Conservation (phyloP, 2,329 filamentous ascomycete species). For the Aspergillus sp. region DNA sequence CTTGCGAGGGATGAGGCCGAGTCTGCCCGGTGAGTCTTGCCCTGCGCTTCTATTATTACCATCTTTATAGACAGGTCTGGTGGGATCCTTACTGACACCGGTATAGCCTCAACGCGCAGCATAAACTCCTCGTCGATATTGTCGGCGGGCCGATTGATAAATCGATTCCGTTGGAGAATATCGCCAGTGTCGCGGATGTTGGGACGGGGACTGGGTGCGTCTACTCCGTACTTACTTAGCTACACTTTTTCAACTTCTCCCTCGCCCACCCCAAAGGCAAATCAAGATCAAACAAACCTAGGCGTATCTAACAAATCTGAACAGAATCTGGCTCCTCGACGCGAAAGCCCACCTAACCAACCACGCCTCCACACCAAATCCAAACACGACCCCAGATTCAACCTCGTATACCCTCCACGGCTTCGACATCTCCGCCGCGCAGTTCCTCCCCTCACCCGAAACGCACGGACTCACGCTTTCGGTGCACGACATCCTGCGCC, state of each 20-base stretch:
- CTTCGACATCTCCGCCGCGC: conserved; percentile 7
- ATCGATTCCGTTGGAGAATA: background rate
- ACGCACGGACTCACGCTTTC: background rate
- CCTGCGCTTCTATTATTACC: no score
- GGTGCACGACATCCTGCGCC: background rate
- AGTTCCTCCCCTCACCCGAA: background rate
- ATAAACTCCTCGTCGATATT: background rate
- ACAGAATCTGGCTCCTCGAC: conserved; percentile 9
- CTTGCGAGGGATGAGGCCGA: background rate
- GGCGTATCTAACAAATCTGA: no score
- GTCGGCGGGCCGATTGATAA: background rate
- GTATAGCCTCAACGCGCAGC: background rate
- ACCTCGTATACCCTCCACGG: conserved; percentile 2
- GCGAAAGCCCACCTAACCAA: background rate
- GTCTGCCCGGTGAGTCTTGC: background rate
- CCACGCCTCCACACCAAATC: no score
- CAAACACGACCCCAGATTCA: background rate
- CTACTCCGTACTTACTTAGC: no score
- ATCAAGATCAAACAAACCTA: background rate
- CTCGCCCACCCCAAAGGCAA: no score
- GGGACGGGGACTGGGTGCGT: conserved; percentile 9
- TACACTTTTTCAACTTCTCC: no score
- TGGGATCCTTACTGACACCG: background rate
- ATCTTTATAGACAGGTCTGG: background rate
- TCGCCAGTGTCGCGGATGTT: background rate